Evolutionary conservation across 257 asterid genomes (phyloP), one percentile per base, ranked within the genome.

Genomic region (Capsicum chinense): DNA sequence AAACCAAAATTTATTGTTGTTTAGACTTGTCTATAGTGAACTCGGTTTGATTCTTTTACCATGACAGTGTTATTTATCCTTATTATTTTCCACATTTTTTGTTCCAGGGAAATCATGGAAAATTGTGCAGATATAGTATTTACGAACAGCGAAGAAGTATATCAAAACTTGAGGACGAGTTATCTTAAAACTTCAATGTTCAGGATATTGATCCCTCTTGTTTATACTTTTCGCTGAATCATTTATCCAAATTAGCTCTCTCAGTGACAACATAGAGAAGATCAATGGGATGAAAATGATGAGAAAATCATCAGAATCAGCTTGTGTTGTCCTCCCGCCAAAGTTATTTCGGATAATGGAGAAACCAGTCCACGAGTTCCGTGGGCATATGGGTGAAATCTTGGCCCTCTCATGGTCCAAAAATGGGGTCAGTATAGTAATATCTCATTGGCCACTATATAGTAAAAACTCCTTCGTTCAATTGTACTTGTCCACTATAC

Each of bases 141-240:
- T 86, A 92, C 98, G 37, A 96, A 96, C 90, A 92, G 93, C n/a
- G 95, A 94, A 58, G 99, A 96, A 89, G 99, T 98, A 58, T 26
- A 26, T 26, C 33, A 26, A 26, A 26, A 26, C 33, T 26, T 26
- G 97, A 92, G 83, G 94, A 91, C 52, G 97, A 93, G 76, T 70
- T 74, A 64, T 84, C 80, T 3, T 82, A 85, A 60, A 86, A 85
- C 85, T 74, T 91, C 47, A 84, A 86, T 76, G 57, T 67, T 82
- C 92, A 89, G 59, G 90, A 91, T 79, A 79, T 35, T 35, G 96
- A 95, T 80, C 94, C 99, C 42, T 91, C 97, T 2, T 91, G 90
- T 87, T 66, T 89, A 21, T 94, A 90, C 88, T 93, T 92, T 73
- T 90, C 97, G 0, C 54, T 94, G 56, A 91, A 91, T 81, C 90